Base-by-base conservation (phyloP, 441 rosid species). In the Omphalea diandra region DNA sequence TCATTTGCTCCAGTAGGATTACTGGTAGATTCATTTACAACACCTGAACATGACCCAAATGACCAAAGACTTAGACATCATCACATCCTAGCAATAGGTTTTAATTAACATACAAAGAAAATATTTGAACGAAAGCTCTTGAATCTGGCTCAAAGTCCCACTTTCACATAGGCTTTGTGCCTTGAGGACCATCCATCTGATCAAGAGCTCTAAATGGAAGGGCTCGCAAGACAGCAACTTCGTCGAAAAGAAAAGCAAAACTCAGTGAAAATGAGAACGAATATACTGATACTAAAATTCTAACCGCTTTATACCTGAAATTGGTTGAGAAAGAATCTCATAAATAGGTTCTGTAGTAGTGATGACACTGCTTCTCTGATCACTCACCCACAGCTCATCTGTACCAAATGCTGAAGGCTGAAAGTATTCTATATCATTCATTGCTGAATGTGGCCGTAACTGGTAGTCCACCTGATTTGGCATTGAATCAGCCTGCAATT, bases 281-380 rank as follows among this genome's bases (percentile, higher is more conserved):
- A 63, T 6, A 26, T 20, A 26, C 65, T 56, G 20, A 65, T 27
- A 57, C 73, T 56, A 69, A 56, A 55, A 53, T 59, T 59, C 41
- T 49, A 50, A 71, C 32, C 43, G 55, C 69, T 69, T 62, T 58
- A 67, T 93, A 93, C 98, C 98, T 93, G 88, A 66, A 65, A 81
- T 31, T 46, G 81, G 75, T 31, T 77, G 63, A 50, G 60, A 63
- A 14, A 62, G 75, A 65, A 67, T 66, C 50, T 31, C 80, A 32
- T 74, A 65, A 77, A 68, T 59, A 38, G 78, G 29, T 70, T 77
- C 88, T 44, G 76, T 71, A 12, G 81, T 54, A 55, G 72, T 63
- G 22, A 61, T 61, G 32, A 43, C 67, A 61, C 66, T 72, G 24
- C 55, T 46, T 35, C 67, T 72, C 66, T 76, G 85, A 61, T 86